Conservation (phyloP, 169 alveolate genomes). For the Miamiensis avidus region DNA sequence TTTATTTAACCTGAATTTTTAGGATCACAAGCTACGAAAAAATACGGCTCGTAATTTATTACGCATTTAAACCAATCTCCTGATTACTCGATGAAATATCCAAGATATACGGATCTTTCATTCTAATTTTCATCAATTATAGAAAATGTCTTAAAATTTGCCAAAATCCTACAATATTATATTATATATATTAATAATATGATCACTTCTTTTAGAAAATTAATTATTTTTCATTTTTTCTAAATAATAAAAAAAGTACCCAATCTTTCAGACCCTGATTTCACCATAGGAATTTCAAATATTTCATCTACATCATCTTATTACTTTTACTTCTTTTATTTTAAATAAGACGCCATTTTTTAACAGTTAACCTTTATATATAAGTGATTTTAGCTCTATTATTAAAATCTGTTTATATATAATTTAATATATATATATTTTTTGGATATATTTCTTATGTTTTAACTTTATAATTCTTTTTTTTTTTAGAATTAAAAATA, state of each 20-base stretch:
- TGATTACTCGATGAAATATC: slow-evolving; percentile 6
- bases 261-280: slow-evolving; percentile 19
- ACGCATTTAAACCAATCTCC: slow-evolving; percentile 62
- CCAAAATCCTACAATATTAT: neutral
- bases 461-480: too few relatives aligned
- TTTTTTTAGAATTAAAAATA: too few relatives aligned
- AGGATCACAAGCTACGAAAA: slow-evolving; percentile 78
- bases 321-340: neutral
- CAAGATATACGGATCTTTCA: slow-evolving; percentile 12
- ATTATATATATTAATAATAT: too few relatives aligned
- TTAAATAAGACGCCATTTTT: neutral
- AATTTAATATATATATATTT: too few relatives aligned
- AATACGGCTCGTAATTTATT: slow-evolving; percentile 90
- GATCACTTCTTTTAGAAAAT: too few relatives aligned
- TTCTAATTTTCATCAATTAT: slow-evolving; percentile 18
- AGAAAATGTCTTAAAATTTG: slow-evolving; percentile 15
- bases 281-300: slow-evolving; percentile 11
- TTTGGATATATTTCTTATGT: too few relatives aligned
- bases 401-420: too few relatives aligned
- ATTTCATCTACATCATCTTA: slow-evolving; percentile 19
- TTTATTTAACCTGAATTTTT: slow-evolving; percentile 25
- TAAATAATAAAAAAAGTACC: too few relatives aligned
- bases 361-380: too few relatives aligned
- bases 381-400: too few relatives aligned
- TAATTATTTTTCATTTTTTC: too few relatives aligned